Evolutionary conservation across 495 filamentous ascomycete genomes (phyloP).

Genomic region (Amniculicola lignicola): DNA sequence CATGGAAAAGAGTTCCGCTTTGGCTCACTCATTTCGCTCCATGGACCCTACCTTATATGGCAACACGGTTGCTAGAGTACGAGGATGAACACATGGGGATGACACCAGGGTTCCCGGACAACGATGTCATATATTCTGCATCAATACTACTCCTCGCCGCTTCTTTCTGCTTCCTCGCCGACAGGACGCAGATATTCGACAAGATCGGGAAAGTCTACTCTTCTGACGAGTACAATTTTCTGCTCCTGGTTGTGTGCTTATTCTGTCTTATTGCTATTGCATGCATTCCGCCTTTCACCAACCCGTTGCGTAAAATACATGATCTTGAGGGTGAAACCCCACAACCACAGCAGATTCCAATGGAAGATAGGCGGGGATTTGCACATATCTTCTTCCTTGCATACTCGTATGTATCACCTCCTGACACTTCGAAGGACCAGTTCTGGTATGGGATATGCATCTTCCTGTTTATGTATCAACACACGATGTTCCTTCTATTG

Average conservation of each 20-base stretch:
- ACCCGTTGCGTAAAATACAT: not conserved
- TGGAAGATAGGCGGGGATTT: conserved; percentile 64
- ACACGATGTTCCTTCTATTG: conserved; percentile 54
- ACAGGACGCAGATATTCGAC: conserved; percentile 55
- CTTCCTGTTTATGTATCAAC: conserved; percentile 60
- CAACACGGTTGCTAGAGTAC: conserved; percentile 32
- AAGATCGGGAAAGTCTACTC: conserved; percentile 55
- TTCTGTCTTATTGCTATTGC: conserved; percentile 42
- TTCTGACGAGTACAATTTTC: conserved; percentile 43
- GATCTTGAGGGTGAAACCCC: too few species aligned
- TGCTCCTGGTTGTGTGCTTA: conserved; percentile 36
- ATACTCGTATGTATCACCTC: conserved; percentile 58
- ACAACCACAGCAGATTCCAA: conserved; percentile 56
- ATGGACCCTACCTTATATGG: conserved; percentile 7
- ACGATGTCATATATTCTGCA: too few species aligned
- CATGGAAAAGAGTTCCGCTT: not conserved
- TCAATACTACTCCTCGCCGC: conserved; percentile 45
- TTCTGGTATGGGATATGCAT: too few species aligned
- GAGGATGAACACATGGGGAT: too few species aligned
- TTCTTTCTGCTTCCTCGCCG: conserved; percentile 54
- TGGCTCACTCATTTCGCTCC: too few species aligned
- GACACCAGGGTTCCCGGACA: too few species aligned
- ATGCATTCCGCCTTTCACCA: conserved; percentile 45
- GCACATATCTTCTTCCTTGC: conserved; percentile 59
- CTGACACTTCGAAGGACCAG: too few species aligned